Percentiles rank a stretch among this genome's conserved stretches.
These are phyloP conservation scores for Ogataea trehalophila DNA, from an alignment of 805 yeast genomes.

Conservation along the genomic window DNA sequence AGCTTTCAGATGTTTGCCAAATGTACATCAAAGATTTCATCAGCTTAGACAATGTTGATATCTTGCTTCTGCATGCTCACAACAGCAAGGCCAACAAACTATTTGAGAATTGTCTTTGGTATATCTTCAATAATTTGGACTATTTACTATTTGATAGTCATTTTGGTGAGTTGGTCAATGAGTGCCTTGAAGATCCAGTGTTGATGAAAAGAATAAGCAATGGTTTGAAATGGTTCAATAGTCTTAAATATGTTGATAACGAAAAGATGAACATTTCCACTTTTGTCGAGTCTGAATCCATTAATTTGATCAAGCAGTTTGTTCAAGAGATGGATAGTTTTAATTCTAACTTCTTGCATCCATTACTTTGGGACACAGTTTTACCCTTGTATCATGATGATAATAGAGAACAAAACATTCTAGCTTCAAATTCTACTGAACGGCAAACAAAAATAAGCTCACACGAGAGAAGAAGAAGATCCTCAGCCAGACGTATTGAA, in stretches of 20 bases:
- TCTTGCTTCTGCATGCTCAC: constrained; percentile 51
- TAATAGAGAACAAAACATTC: background rate
- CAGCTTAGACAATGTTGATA: constrained; percentile 53
- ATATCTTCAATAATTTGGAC: constrained; percentile 60
- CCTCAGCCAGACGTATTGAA: constrained; percentile 20
- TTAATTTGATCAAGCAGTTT: constrained; percentile 31
- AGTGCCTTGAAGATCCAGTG: constrained; percentile 13
- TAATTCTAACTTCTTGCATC: constrained; percentile 39
- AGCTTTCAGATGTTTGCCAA: constrained; percentile 59
- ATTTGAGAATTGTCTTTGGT: constrained; percentile 61
- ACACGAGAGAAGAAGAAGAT: constrained; percentile 18
- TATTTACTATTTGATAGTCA: constrained; percentile 46
- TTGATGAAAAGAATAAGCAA: constrained; percentile 24
- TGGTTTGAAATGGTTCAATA: constrained; percentile 33
- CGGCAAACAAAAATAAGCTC: constrained; percentile 4
- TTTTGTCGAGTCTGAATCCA: constrained; percentile 23
- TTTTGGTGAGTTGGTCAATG: constrained; percentile 30
- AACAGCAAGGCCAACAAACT: constrained; percentile 48
- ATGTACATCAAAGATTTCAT: constrained; percentile 52
- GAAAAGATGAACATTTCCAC: constrained; percentile 4
- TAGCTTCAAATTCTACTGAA: background rate
- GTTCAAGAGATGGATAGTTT: constrained; percentile 31
- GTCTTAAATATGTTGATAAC: constrained; percentile 23
- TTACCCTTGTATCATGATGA: constrained; percentile 19
- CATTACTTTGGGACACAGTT: constrained; percentile 23